Conservation (phyloP, 495 filamentous ascomycete genomes). For the Aspergillus asperescens region DNA sequence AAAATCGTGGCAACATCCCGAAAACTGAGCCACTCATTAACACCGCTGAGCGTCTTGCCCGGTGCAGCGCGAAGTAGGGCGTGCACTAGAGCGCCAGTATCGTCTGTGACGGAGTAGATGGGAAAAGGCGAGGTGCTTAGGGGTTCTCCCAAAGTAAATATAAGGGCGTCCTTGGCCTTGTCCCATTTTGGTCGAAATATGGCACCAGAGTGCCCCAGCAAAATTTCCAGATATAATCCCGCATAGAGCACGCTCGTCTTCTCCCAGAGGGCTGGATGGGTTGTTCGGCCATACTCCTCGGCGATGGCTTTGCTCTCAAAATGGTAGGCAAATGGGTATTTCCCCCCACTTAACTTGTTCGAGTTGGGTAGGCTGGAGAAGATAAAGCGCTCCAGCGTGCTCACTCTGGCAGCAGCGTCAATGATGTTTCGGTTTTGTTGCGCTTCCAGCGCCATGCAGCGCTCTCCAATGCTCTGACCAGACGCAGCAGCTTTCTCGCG, state of each 20-base stretch:
- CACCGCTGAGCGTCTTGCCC: conserved; percentile 28
- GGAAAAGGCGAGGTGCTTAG: background rate
- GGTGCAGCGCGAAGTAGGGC: conserved; percentile 25
- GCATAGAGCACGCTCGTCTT: conserved; percentile 41
- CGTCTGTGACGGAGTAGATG: conserved; percentile 16
- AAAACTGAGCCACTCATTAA: conserved; percentile 22
- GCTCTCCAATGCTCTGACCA: conserved; percentile 18
- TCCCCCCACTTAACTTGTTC: conserved; percentile 27
- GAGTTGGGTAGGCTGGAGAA: conserved; percentile 31
- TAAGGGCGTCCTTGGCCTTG: background rate
- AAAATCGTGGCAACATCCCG: conserved; percentile 26
- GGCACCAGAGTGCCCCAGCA: background rate
- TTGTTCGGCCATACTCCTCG: conserved; percentile 28
- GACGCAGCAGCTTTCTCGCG: conserved; percentile 2
- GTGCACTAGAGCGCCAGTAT: conserved; percentile 31
- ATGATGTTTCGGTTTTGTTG: conserved; percentile 43
- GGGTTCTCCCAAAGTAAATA: background rate
- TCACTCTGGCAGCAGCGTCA: conserved; percentile 42
- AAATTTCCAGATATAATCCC: conserved; percentile 35
- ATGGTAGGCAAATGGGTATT: conserved; percentile 35
- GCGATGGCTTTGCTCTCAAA: conserved; percentile 36
- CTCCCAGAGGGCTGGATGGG: conserved; percentile 35
- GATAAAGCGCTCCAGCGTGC: conserved; percentile 39
- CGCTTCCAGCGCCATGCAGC: conserved; percentile 27
- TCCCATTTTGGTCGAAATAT: background rate